Evolutionary conservation across 441 rosid species (phyloP).

Genomic region (Corymbia calophylla): DNA sequence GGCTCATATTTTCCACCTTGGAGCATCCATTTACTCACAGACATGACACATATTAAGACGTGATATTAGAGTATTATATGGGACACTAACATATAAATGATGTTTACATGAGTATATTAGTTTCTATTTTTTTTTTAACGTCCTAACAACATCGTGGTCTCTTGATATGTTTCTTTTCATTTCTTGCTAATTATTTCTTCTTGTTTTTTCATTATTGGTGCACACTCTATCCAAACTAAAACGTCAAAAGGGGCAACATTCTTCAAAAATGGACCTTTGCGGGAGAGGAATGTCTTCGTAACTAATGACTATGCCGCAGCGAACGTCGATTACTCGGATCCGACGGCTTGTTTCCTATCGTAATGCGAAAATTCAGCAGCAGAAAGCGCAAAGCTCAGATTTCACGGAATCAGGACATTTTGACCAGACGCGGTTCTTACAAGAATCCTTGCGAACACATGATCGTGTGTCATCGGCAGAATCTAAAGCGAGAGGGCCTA

Average conservation of each 20-base stretch:
- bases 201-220: too few species aligned
- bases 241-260: too few species aligned
- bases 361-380: neutral
- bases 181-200: too few species aligned
- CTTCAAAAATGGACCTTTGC: neutral
- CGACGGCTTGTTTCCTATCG: neutral
- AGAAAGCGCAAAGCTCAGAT: neutral
- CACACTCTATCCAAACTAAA: too few species aligned
- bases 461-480: neutral
- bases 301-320: neutral
- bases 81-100: rapidly evolving
- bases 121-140: too few species aligned
- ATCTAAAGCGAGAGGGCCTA: neutral
- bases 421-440: neutral
- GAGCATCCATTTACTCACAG: too few species aligned
- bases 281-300: neutral
- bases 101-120: neutral
- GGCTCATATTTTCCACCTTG: neutral
- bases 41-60: neutral
- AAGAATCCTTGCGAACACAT: neutral
- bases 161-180: too few species aligned
- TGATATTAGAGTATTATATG: neutral
- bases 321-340: neutral
- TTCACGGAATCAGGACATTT: neutral
- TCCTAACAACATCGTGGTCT: too few species aligned